Evolutionary conservation across 169 alveolate species (phyloP).

Genomic region (Eimeria acervulina): DNA sequence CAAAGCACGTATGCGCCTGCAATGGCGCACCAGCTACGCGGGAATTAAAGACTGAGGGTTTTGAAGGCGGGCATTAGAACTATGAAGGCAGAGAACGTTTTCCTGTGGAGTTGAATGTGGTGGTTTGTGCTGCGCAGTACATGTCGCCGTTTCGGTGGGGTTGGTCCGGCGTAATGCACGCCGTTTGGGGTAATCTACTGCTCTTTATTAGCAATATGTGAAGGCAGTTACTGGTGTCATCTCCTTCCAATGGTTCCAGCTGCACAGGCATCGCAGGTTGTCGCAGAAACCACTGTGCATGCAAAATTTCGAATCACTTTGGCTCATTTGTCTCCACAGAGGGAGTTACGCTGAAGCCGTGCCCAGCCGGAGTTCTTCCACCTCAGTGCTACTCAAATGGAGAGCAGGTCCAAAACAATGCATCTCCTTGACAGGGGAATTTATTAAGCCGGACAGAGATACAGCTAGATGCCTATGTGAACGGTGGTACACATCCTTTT

Average conservation of each 20-base stretch:
- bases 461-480: background rate
- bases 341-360: slow-evolving; percentile 74
- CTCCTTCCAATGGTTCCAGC: background rate
- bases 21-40: background rate
- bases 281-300: background rate
- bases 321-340: slow-evolving; percentile 33
- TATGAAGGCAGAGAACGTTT: background rate
- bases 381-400: slow-evolving; percentile 80
- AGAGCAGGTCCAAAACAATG: slow-evolving; percentile 25
- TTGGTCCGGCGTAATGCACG: slow-evolving; percentile 85
- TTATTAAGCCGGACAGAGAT: background rate
- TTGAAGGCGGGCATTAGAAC: background rate
- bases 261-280: background rate
- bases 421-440: background rate
- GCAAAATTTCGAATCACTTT: background rate
- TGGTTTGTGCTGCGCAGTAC: slow-evolving; percentile 64
- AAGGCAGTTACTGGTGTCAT: background rate
- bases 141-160: slow-evolving; percentile 85
- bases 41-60: background rate
- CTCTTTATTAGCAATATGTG: background rate
- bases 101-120: background rate
- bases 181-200: slow-evolving; percentile 78
- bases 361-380: slow-evolving; percentile 71
- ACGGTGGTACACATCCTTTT: background rate
- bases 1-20: background rate